Percentiles rank a stretch among this genome's conserved stretches.
These are phyloP conservation scores for Nitzschia sp. DNA, from an alignment of 108 stramenopile species.

Conservation along the genomic window DNA sequence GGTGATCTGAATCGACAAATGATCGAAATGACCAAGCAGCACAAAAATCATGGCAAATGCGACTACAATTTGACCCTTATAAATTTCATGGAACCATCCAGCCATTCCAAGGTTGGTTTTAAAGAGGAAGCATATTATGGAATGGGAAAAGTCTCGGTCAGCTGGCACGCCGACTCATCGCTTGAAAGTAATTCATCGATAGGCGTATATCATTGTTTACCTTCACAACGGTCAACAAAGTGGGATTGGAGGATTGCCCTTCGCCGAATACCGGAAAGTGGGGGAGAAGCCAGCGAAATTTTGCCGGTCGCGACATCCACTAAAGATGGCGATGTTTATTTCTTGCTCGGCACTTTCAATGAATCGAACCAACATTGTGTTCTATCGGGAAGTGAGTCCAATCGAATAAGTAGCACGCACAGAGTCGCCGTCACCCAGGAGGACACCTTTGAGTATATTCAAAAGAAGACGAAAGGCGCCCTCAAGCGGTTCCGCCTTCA, in stretches of 20 bases:
- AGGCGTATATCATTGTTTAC: slow-evolving; percentile 74
- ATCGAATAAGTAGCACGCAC: slow-evolving; percentile 67
- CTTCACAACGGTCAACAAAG: slow-evolving; percentile 23
- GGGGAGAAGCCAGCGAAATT: slow-evolving; percentile 13
- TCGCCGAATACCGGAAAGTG: slow-evolving; percentile 42
- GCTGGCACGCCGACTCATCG: slow-evolving; percentile 91
- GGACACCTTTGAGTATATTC: slow-evolving; percentile 36
- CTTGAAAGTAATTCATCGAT: slow-evolving; percentile 73
- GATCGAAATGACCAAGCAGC: slow-evolving; percentile 29
- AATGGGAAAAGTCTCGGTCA: slow-evolving; percentile 67
- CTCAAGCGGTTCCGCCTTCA: slow-evolving; percentile 25
- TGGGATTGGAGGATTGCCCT: slow-evolving; percentile 77
- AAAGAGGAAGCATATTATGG: slow-evolving; percentile 56
- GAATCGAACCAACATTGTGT: slow-evolving; percentile 84
- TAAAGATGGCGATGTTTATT: slow-evolving; percentile 75
- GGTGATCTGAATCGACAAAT: slow-evolving; percentile 49
- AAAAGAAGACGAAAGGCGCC: slow-evolving; percentile 22
- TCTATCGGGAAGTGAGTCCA: slow-evolving; percentile 46
- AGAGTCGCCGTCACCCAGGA: slow-evolving; percentile 38
- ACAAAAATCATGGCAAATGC: slow-evolving; percentile 18
- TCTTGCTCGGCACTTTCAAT: slow-evolving; percentile 89
- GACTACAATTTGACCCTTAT: slow-evolving; percentile 79
- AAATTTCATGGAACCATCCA: slow-evolving; percentile 75
- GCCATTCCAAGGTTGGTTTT: slow-evolving; percentile 43
- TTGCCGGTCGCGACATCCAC: slow-evolving; percentile 44